phyloP scores from a whole-genome alignment of 805 yeast species.

The Sporopachydermia lactativora region DNA sequence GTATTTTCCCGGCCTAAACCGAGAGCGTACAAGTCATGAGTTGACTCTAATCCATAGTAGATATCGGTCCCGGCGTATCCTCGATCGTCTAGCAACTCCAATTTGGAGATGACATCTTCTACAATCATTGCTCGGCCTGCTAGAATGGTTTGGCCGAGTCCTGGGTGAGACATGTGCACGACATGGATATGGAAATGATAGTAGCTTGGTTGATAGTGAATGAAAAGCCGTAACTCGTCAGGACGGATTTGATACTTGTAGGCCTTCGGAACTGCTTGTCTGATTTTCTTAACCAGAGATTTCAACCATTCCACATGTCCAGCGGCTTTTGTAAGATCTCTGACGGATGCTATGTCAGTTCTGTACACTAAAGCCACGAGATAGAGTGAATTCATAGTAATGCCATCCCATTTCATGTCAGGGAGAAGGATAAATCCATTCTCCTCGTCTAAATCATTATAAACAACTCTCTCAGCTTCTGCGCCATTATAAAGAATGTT shows the following conservation, averaged over 20 bases:
- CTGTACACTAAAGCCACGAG: constrained; percentile 64
- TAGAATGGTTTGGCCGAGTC: constrained; percentile 51
- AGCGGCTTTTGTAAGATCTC: constrained; percentile 45
- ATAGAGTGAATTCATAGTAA: constrained; percentile 54
- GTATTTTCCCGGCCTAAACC: constrained; percentile 5
- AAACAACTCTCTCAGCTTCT: constrained; percentile 71
- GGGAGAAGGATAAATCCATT: constrained; percentile 70
- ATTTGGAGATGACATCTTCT: constrained; percentile 68
- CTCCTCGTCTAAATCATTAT: constrained; percentile 38
- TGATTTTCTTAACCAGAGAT: constrained; percentile 30
- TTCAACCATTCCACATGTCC: constrained; percentile 46
- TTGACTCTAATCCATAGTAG: constrained; percentile 4
- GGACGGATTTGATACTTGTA: constrained; percentile 29
- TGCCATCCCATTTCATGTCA: constrained; percentile 94
- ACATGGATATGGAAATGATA: constrained; percentile 92
- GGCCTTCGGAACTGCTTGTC: constrained; percentile 29
- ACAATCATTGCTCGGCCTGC: constrained; percentile 73
- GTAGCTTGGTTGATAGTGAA: constrained; percentile 93
- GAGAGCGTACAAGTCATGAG: constrained; percentile 4
- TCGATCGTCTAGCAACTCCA: constrained; percentile 22
- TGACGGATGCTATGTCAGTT: constrained; percentile 50
- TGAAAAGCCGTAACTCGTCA: constrained; percentile 58
- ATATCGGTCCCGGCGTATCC: constrained; percentile 3
- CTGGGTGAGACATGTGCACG: constrained; percentile 57
- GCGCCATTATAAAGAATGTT: constrained; percentile 72